phyloP scores from a whole-genome alignment of 805 yeast genomes.

The Ogataea haglerorum region DNA sequence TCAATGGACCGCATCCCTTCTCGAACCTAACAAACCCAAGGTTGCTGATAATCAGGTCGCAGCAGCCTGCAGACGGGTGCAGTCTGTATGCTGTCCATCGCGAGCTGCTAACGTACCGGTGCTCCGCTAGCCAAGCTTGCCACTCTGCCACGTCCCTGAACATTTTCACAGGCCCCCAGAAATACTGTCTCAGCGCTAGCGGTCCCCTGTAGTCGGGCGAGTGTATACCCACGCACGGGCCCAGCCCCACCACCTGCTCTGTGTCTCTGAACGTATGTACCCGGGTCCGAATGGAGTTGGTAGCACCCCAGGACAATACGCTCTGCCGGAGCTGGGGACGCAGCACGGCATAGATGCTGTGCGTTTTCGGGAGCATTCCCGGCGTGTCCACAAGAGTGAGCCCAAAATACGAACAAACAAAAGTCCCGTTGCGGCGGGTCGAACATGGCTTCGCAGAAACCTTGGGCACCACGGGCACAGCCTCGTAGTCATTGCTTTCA shows the following conservation, averaged over 20 bases:
- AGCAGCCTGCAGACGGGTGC: neutral
- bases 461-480: slow-evolving; percentile 8
- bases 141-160: neutral
- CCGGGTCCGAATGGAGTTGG: neutral
- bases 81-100: slow-evolving; percentile 1
- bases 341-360: slow-evolving; percentile 22
- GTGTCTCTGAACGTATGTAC: neutral
- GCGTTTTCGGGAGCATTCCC: slow-evolving; percentile 22
- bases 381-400: slow-evolving; percentile 29
- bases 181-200: neutral
- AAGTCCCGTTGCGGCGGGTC: slow-evolving; percentile 13
- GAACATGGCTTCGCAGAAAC: slow-evolving; percentile 18
- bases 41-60: slow-evolving; percentile 18
- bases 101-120: neutral
- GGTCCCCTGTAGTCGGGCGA: neutral
- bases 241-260: neutral
- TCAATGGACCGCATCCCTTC: slow-evolving; percentile 5
- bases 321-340: neutral
- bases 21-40: slow-evolving; percentile 16
- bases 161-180: neutral
- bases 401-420: slow-evolving; percentile 14
- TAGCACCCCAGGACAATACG: neutral
- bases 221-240: neutral
- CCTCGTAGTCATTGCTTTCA: slow-evolving; percentile 4
- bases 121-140: neutral